Conservation (phyloP, 2,329 filamentous ascomycete genomes). For the Dothideomycetes sp. region DNA sequence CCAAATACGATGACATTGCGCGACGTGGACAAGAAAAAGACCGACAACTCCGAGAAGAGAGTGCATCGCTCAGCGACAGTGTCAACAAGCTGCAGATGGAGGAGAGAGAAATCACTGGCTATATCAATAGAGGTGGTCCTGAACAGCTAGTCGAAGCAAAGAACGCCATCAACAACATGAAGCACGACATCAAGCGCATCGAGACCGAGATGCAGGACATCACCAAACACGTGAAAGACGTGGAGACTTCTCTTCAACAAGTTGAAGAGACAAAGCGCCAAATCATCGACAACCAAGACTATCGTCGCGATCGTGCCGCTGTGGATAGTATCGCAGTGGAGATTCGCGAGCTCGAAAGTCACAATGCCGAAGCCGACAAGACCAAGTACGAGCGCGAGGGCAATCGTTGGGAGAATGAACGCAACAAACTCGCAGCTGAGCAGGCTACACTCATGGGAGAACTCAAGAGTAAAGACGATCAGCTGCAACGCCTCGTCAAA, state of each 20-base stretch:
- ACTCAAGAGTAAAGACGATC: constrained; percentile 76
- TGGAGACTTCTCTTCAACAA: constrained; percentile 68
- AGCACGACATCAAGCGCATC: constrained; percentile 54
- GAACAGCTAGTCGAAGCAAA: constrained; percentile 61
- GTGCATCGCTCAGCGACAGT: constrained; percentile 62
- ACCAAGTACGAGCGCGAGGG: constrained; percentile 64
- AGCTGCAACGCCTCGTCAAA: constrained; percentile 60
- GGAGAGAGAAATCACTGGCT: constrained; percentile 69
- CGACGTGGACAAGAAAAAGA: constrained; percentile 64
- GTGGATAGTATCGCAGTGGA: constrained; percentile 59
- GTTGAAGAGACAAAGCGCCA: constrained; percentile 76
- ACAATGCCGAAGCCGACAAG: constrained; percentile 77
- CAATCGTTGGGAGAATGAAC: constrained; percentile 54
- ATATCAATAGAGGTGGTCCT: constrained; percentile 66
- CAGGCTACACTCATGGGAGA: constrained; percentile 65
- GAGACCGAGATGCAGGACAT: constrained; percentile 61
- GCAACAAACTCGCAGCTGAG: constrained; percentile 62
- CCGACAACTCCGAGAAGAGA: constrained; percentile 59
- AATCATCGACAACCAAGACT: constrained; percentile 81
- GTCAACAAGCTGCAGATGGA: constrained; percentile 68
- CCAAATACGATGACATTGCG: constrained; percentile 67
- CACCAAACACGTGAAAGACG: constrained; percentile 62
- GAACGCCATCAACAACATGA: constrained; percentile 50
- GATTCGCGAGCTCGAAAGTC: constrained; percentile 64
- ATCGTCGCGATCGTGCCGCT: constrained; percentile 63